Evolutionary conservation across 208 protist genomes (phyloP).

Genomic region (Entamoeba histolytica): DNA sequence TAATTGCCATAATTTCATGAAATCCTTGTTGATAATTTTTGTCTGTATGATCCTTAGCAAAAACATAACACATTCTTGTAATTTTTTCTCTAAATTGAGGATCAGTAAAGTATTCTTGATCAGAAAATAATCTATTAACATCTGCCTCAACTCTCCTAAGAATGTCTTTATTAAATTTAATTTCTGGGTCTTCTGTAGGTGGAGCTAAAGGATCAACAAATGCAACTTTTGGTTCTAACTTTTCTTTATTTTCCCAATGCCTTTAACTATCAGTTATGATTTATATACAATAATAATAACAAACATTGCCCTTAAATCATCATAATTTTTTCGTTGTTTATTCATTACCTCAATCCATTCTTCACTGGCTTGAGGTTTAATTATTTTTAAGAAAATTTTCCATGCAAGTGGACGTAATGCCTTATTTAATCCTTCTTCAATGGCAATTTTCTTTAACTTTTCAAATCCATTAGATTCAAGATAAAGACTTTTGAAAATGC

Average conservation of each 20-base stretch:
- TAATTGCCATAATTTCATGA: not conserved
- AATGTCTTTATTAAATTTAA: no score
- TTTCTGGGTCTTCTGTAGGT: no score
- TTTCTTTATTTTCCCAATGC: no score
- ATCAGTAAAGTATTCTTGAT: not conserved
- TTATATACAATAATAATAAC: no score
- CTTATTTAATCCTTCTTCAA: not conserved
- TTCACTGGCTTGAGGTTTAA: not conserved
- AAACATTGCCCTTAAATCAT: not conserved
- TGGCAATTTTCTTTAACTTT: no score
- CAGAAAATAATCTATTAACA: not conserved
- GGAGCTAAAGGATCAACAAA: no score
- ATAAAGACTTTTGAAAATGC: no score
- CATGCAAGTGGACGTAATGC: not conserved
- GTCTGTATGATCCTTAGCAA: not conserved
- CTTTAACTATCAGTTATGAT: no score
- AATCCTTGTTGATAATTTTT: not conserved
- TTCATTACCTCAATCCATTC: not conserved
- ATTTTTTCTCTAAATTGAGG: not conserved
- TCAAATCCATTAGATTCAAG: no score
- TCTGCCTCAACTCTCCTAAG: not conserved
- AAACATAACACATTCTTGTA: not conserved
- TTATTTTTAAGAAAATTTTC: not conserved
- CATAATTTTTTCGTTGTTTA: not conserved
- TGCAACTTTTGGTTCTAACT: no score